phyloP scores from a whole-genome alignment of 306 rosid species.

The Fagus sylvatica region DNA sequence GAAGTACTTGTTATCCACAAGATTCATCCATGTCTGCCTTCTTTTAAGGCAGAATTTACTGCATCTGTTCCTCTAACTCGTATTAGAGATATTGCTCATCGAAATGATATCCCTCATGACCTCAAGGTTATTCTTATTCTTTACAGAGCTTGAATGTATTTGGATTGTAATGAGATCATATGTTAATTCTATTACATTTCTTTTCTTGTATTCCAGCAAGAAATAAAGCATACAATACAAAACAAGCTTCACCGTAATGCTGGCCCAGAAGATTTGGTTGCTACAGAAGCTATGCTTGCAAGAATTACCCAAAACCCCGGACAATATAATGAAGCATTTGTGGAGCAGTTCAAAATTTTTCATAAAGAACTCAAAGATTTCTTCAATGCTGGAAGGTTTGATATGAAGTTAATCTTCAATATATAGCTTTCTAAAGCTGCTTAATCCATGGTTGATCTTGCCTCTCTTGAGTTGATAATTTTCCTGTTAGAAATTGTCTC shows the following conservation, averaged over 20 bases:
- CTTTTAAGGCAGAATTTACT: constrained; percentile 98
- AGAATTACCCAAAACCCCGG: constrained; percentile 79
- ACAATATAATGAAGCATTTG: constrained; percentile 74
- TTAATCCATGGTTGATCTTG: too few species aligned
- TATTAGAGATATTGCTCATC: constrained; percentile 97
- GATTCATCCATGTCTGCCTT: constrained; percentile 94
- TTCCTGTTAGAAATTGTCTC: too few species aligned
- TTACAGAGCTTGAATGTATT: constrained; percentile 20
- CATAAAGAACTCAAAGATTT: constrained; percentile 93
- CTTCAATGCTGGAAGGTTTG: constrained; percentile 99
- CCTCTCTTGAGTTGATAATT: too few species aligned
- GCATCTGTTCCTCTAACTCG: constrained; percentile 97
- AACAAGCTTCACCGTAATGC: constrained; percentile 99
- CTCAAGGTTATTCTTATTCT: constrained; percentile 61
- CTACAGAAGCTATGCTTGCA: constrained; percentile 96
- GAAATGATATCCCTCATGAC: constrained; percentile 93
- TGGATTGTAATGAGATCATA: constrained; percentile 14
- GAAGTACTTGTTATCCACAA: constrained; percentile 78
- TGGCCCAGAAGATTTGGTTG: constrained; percentile 97
- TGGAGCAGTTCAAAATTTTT: constrained; percentile 92
- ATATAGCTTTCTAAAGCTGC: too few species aligned
- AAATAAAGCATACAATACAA: constrained; percentile 96
- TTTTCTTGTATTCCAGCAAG: constrained; percentile 54
- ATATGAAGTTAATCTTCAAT: constrained; percentile 13
- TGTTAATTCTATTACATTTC: constrained; percentile 16